Evolutionary conservation across 768 basidiomycete species (phyloP).

Genomic region (Naganishia onofrii): DNA sequence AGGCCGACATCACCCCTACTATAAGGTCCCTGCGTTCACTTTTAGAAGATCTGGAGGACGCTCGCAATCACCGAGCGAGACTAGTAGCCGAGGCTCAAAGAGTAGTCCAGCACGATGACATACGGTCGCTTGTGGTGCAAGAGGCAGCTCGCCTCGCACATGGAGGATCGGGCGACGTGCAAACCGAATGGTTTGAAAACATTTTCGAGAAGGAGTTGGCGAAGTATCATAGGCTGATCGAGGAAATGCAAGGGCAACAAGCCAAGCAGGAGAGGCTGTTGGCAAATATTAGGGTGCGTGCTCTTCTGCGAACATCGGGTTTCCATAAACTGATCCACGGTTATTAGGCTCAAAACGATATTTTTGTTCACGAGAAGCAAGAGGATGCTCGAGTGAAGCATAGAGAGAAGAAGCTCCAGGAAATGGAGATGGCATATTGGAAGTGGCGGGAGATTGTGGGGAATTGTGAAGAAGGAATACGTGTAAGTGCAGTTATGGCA

Average conservation of each 20-base stretch:
- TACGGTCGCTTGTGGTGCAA: constrained; percentile 65
- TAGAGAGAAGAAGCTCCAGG: constrained; percentile 75
- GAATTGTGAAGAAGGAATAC: constrained; percentile 84
- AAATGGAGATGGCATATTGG: constrained; percentile 77
- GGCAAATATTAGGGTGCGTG: constrained; percentile 64
- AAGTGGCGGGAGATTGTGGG: constrained; percentile 80
- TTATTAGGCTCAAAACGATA: constrained; percentile 64
- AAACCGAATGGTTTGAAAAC: constrained; percentile 84
- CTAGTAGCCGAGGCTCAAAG: constrained; percentile 66
- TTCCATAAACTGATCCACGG: not conserved
- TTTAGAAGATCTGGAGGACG: constrained; percentile 75
- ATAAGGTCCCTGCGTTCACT: constrained; percentile 53
- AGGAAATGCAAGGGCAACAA: constrained; percentile 60
- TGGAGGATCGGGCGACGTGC: constrained; percentile 59
- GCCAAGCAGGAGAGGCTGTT: constrained; percentile 67
- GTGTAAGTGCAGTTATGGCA: constrained; percentile 57
- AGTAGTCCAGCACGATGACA: constrained; percentile 68
- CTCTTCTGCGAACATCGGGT: not conserved
- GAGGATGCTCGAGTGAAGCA: constrained; percentile 75
- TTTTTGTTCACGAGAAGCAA: constrained; percentile 71
- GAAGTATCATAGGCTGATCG: constrained; percentile 71
- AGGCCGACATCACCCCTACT: constrained; percentile 39
- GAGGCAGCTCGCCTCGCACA: constrained; percentile 67
- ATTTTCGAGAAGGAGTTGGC: constrained; percentile 71
- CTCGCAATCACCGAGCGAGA: constrained; percentile 63